These are phyloP conservation scores for Alternaria postmessia DNA, from an alignment of 2,329 filamentous ascomycete species.

Conservation along the genomic window DNA sequence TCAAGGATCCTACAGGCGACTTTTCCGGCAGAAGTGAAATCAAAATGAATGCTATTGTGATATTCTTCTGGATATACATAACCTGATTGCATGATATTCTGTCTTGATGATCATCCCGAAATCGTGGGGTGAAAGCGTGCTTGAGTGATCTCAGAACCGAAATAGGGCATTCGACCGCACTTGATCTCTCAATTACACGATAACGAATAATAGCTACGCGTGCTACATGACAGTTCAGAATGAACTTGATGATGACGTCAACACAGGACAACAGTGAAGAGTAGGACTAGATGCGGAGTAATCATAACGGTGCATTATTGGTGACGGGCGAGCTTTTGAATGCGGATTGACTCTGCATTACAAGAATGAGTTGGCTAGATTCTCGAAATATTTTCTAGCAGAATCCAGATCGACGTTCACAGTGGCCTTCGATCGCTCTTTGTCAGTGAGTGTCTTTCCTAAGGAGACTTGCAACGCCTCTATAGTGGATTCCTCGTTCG, in stretches of 20 bases:
- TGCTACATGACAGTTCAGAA: no score
- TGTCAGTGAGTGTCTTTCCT: conserved; percentile 20
- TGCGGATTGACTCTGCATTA: conserved; percentile 11
- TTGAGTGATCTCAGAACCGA: not conserved
- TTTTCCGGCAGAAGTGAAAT: not conserved
- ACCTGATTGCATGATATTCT: no score
- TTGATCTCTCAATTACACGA: not conserved
- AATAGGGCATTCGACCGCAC: not conserved
- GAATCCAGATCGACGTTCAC: conserved; percentile 24
- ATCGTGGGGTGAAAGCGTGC: not conserved
- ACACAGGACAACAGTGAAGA: not conserved
- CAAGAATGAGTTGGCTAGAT: conserved; percentile 36
- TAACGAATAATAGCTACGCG: not conserved
- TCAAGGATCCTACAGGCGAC: no score
- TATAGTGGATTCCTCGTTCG: conserved; percentile 36
- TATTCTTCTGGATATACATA: not conserved
- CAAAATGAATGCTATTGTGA: not conserved
- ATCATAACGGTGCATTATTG: not conserved
- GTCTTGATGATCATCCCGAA: not conserved
- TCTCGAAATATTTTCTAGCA: conserved; percentile 44
- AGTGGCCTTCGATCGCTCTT: conserved; percentile 24
- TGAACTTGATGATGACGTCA: not conserved
- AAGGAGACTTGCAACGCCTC: conserved; percentile 47
- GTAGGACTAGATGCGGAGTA: not conserved
- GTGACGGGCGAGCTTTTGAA: not conserved